A percentile compares a stretch with the other conserved stretches of the same genome.
Evolutionary conservation across 1,284 basidiomycete species (phyloP).

Genomic region (Earliella scabrosa): DNA sequence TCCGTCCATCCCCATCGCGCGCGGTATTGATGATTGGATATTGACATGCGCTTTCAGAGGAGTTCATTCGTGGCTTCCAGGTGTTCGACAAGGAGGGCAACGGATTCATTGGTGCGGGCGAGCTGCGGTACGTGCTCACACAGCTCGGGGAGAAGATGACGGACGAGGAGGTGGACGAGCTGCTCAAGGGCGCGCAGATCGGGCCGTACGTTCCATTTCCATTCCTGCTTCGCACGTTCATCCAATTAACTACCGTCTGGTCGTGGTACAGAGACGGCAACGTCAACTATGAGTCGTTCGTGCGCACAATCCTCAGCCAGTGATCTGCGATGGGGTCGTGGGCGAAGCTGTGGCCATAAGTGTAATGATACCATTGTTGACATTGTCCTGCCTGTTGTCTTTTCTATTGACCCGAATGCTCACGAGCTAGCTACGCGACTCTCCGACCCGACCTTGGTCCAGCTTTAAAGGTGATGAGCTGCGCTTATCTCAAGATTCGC

Average conservation of each 20-base stretch:
- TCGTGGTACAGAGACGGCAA: conserved; percentile 80
- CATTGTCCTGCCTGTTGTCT: conserved; percentile 19
- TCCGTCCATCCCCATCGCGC: neutral
- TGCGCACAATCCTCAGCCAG: conserved; percentile 89
- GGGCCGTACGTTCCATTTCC: conserved; percentile 60
- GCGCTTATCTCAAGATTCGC: too few relatives aligned
- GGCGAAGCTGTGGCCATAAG: conserved; percentile 13
- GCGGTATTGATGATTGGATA: neutral
- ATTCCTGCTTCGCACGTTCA: neutral
- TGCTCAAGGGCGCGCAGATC: conserved; percentile 93
- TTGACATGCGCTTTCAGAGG: conserved; percentile 63
- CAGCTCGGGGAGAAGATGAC: conserved; percentile 97
- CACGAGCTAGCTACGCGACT: neutral
- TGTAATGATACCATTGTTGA: conserved; percentile 21
- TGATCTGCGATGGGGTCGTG: conserved; percentile 31
- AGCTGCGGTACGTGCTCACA: conserved; percentile 93
- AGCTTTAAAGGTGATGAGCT: too few relatives aligned
- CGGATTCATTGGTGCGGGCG: conserved; percentile 93
- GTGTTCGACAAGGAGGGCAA: conserved; percentile 99
- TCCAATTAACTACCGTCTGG: neutral
- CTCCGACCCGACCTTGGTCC: neutral
- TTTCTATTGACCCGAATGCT: conserved; percentile 8
- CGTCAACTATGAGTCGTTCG: conserved; percentile 97
- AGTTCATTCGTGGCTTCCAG: conserved; percentile 99
- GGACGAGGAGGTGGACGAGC: conserved; percentile 97